A percentile compares a stretch with the other conserved stretches of the same genome.
Conservation (phyloP, 805 yeast species). For the Spathaspora girioi region DNA sequence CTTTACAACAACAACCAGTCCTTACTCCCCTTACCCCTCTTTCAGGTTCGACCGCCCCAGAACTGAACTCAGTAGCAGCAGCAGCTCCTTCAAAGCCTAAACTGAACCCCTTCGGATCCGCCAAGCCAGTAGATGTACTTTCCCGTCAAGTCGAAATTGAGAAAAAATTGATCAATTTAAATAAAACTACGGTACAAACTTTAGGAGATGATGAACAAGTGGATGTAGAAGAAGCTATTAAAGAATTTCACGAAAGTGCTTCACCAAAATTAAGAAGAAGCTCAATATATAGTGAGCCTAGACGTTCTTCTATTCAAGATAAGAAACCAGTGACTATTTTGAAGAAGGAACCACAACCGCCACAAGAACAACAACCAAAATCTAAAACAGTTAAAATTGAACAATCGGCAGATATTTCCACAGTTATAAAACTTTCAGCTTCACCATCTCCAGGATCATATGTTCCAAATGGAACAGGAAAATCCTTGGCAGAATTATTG, state of each 20-base stretch:
- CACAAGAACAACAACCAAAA: background rate
- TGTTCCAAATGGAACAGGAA: slow-evolving; percentile 18
- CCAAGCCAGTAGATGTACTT: slow-evolving; percentile 79
- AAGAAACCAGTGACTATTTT: slow-evolving; percentile 16
- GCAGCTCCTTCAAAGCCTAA: slow-evolving; percentile 20
- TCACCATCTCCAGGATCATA: slow-evolving; percentile 19
- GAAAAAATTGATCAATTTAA: slow-evolving; percentile 24
- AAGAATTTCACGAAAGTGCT: slow-evolving; percentile 11
- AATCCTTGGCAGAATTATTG: slow-evolving; percentile 38
- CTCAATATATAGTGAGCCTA: background rate
- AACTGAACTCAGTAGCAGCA: background rate
- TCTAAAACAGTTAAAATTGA: background rate
- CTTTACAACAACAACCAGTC: background rate
- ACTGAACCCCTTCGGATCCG: slow-evolving; percentile 76
- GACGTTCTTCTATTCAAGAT: slow-evolving; percentile 2
- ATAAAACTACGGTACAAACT: slow-evolving; percentile 31
- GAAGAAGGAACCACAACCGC: slow-evolving; percentile 12
- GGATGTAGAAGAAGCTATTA: slow-evolving; percentile 9
- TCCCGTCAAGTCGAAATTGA: slow-evolving; percentile 64
- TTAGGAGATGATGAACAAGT: slow-evolving; percentile 14
- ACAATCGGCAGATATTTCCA: background rate
- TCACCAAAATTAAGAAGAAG: slow-evolving; percentile 9
- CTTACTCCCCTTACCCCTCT: background rate
- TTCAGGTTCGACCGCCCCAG: background rate
- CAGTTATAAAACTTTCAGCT: slow-evolving; percentile 8